Evolutionary conservation across 139 green algal species (phyloP), one percentile per base, ranked within the genome.

Genomic region (Picochlorum sp.): DNA sequence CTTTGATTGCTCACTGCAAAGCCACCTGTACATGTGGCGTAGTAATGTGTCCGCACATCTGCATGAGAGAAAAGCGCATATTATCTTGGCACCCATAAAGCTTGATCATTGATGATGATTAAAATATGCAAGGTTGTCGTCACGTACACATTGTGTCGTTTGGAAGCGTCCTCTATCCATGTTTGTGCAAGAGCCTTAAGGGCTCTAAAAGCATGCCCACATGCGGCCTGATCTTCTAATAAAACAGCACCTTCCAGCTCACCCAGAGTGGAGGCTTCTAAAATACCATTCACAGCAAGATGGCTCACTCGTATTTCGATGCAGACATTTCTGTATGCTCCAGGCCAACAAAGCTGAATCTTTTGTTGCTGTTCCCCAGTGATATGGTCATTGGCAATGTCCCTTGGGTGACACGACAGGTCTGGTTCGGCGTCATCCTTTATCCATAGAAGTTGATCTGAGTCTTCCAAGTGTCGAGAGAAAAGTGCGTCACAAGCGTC

Each of bases 281-380:
- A 52, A 10, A 74, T 36, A 2, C 60, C 67, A 37, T 50, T 55
- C 25, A 97, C 88, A 16, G 83, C 80, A 61, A 96, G 69, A 77
- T 96, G 80, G 47, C 84, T 70, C 47, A 94, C 68, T 56, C 75
- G 65, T 36, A 97, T 70, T 70, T 90, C 78, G 39, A 95, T 78
- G 62, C 81, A 88, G 28, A 96, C 78, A 52, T 62, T 77, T 25
- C 87, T 67, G 75, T 97, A 94, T 3, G 74, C 83, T 4, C 90
- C 90, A 8, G 85, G 75, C 24, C 67, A 77, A 13, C 53, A 40
- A 33, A 95, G 44, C 69, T 87, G 69, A 33, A 59, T 3, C 14
- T 16, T 30, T 41, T 47, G 22, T 57, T 65, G 61, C 37, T 63
- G 49, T 54, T 90, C 83, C 18, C 75, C 57, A 13, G 71, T 43